These are phyloP conservation scores for Beauveria sp. DNA, from an alignment of 2,329 filamentous ascomycete species.

Conservation along the genomic window DNA sequence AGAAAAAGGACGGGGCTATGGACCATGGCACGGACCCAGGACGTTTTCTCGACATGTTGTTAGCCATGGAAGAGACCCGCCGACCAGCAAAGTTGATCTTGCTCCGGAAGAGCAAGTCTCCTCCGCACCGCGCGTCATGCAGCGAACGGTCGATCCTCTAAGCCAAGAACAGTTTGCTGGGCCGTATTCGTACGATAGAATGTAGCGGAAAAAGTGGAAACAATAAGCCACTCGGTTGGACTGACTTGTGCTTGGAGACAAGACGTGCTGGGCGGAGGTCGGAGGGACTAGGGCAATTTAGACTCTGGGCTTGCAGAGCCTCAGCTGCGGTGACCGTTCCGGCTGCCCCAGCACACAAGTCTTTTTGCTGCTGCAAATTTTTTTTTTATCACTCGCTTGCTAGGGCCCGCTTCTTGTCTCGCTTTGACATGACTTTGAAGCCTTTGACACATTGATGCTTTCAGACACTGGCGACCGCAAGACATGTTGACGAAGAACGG, in stretches of 20 bases:
- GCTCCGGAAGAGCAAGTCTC: conserved; percentile 1
- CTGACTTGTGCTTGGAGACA: background rate
- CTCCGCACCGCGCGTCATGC: conserved; percentile 7
- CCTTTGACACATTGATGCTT: background rate
- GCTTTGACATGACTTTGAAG: background rate
- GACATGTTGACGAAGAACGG: too few relatives aligned
- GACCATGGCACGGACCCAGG: background rate
- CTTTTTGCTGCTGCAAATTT: background rate
- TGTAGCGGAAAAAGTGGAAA: background rate
- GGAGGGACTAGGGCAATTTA: background rate
- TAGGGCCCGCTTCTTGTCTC: background rate
- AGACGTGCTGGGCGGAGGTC: background rate
- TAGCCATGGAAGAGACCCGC: background rate
- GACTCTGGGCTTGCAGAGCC: conserved; percentile 8
- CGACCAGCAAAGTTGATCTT: background rate
- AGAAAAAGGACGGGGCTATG: background rate
- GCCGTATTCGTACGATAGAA: background rate
- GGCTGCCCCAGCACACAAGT: background rate
- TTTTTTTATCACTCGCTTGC: background rate
- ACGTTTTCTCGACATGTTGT: background rate
- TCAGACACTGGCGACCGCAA: too few relatives aligned
- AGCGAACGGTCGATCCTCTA: conserved; percentile 4
- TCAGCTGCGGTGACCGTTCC: background rate
- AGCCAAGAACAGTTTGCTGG: background rate
- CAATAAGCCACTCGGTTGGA: background rate